Base-by-base conservation (phyloP, 352 stramenopile genomes). In the Discostella stelligera region DNA sequence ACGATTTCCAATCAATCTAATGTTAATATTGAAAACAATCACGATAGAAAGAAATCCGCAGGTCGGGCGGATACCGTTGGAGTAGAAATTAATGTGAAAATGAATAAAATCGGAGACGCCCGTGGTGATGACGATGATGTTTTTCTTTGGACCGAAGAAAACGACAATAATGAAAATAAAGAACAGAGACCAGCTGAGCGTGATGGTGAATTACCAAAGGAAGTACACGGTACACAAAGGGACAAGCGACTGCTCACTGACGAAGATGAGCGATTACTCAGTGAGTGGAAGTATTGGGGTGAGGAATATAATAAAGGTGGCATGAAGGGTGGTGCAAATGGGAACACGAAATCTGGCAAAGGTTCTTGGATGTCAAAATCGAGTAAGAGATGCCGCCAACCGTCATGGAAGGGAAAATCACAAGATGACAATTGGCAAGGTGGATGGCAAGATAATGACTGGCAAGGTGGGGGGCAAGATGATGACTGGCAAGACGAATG, bases 71-170 rank as follows among this genome's bases (percentile, higher is more conserved):
- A 56, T 56, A 7, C 3, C 2, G 49, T 30, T 53, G 27, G 50
- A 37, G 56, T 53, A 8, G 32, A 27, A 49, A n/a, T 18, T 6
- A 50, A 37, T 53, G 39, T 11, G 3, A 27, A 14, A 6, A 14
- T 10, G 18, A 54, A 54, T 53, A 50, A 39, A 10, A 27, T 37
- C 44, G 3, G 13, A 11, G 58, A 66, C 32, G 16, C 30, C 21
- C 41, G 32, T 23, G 20, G 20, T 21, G 58, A 50, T 20, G 18
- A 66, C 8, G 58, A 66, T 66, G 58, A 66, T 66, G 39, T 66
- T 0, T 66, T 66, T 30, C 5, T 66, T 32, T 66, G 58, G 58
- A 39, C 13, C 7, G 37, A 32, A 16, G 56, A 65, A 9, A 16
- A 30, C 25, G 32, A 50, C 20, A 32, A 52, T 30, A 30, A 10